Percentiles rank a stretch among this genome's conserved stretches.
phyloP scores from a whole-genome alignment of 2,329 filamentous ascomycete genomes.

The Curvularia eragrostidis region DNA sequence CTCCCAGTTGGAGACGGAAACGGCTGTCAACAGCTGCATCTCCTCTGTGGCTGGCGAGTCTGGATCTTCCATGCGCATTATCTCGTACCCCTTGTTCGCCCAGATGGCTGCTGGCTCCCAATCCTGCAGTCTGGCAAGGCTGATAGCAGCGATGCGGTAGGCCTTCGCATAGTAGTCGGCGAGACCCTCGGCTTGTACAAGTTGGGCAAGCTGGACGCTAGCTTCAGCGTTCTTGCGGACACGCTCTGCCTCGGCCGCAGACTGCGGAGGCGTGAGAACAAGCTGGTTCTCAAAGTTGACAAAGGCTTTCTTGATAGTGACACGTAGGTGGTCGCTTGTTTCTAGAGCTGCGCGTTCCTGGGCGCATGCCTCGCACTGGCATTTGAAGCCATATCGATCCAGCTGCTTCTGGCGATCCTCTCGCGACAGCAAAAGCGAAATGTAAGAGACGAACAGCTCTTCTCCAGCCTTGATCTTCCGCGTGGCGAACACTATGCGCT shows the following conservation, averaged over 20 bases:
- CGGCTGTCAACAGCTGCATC: conserved; percentile 38
- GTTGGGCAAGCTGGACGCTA: conserved; percentile 36
- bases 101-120: conserved; percentile 43
- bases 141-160: conserved; percentile 43
- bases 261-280: conserved; percentile 29
- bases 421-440: conserved; percentile 42
- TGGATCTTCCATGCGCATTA: conserved; percentile 39
- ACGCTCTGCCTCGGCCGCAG: conserved; percentile 28
- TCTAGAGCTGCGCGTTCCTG: conserved; percentile 22
- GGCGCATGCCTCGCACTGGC: conserved; percentile 49
- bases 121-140: conserved; percentile 35
- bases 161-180: conserved; percentile 46
- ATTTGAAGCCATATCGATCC: conserved; percentile 47
- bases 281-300: conserved; percentile 36
- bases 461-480: conserved; percentile 49
- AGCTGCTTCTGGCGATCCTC: conserved; percentile 41
- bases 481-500: conserved; percentile 46
- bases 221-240: conserved; percentile 37
- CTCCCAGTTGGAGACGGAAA: conserved; percentile 43
- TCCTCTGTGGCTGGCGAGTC: conserved; percentile 36
- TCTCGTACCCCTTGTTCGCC: conserved; percentile 42
- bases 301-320: conserved; percentile 38
- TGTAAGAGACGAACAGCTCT: conserved; percentile 51
- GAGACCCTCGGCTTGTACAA: conserved; percentile 45
- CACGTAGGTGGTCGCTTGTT: conserved; percentile 38